Evolutionary conservation across 2,329 filamentous ascomycete genomes (phyloP).

Genomic region (Fusarium oligoseptatum): DNA sequence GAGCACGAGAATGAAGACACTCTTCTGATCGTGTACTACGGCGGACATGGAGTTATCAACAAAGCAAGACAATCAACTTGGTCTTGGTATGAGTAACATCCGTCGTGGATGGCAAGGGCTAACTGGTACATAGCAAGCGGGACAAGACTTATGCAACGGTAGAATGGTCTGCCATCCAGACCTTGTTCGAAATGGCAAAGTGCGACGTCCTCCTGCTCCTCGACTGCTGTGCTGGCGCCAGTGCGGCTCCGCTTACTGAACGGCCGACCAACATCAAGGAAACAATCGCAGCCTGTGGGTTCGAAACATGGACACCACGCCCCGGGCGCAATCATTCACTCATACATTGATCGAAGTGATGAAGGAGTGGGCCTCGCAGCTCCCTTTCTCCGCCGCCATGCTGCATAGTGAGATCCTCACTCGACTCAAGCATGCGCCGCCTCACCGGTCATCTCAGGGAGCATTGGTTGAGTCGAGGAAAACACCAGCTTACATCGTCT

Average conservation of each 20-base stretch:
- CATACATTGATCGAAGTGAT: constrained; percentile 45
- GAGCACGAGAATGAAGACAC: constrained; percentile 45
- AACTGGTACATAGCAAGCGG: constrained; percentile 31
- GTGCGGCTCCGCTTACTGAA: constrained; percentile 44
- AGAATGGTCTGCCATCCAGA: constrained; percentile 47
- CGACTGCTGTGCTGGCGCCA: constrained; percentile 45
- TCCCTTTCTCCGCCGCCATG: constrained; percentile 46
- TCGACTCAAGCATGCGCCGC: constrained; percentile 44
- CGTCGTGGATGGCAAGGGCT: constrained; percentile 8
- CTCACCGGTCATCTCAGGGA: constrained; percentile 40
- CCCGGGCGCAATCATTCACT: constrained; percentile 45
- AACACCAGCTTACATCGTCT: constrained; percentile 46
- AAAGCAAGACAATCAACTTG: constrained; percentile 45
- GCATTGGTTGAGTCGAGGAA: constrained; percentile 43
- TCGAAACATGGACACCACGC: constrained; percentile 44
- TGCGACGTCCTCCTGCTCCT: constrained; percentile 45
- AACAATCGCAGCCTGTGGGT: constrained; percentile 46
- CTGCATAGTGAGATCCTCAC: constrained; percentile 46
- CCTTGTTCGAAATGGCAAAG: constrained; percentile 45
- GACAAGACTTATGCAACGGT: constrained; percentile 44
- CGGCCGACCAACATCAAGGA: constrained; percentile 46
- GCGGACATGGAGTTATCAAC: constrained; percentile 44
- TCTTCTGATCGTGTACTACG: constrained; percentile 46
- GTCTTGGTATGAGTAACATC: constrained; percentile 37
- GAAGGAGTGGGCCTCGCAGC: constrained; percentile 44